Evolutionary conservation across 1,284 basidiomycete species (phyloP), one percentile per base, ranked within the genome.

Genomic region (Leccinum solheimii): DNA sequence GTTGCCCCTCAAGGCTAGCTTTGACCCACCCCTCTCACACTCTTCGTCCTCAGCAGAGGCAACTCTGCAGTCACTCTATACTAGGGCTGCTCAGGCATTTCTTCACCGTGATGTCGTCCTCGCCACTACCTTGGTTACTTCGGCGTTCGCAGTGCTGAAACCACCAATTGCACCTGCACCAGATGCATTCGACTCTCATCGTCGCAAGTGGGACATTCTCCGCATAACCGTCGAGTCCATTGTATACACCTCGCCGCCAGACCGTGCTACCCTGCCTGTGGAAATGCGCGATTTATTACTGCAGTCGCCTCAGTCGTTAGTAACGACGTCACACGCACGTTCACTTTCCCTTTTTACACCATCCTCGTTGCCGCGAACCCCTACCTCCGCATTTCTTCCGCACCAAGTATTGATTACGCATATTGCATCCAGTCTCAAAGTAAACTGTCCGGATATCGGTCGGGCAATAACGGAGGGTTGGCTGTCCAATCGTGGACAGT

Each of bases 161-260:
- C 79, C 87, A 3, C 87, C 87, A 4, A 58, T 68, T 11, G 63
- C 68, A 4, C 66, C 66, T 2, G 62, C 68, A 0, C 76, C 78
- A 32, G 85, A 87, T 68, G 60, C 75, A 13, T 77, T 89, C 4
- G 73, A 79, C 56, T 78, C 81, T 13, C 80, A 86, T 63, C 82
- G 90, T 16, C 79, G 86, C 57, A 92, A 91, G 77, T 93, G 91
- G 91, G 91, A 93, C 67, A 85, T 93, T 58, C 83, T 93, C 5
- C 82, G 91, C 23, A 87, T 93, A 66, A 92, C 90, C 1, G 81
- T 92, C 62, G 91, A 93, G 71, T 86, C 87, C 1, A 91, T 87
- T 0, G 75, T 90, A 32, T 90, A 87, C 69, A 74, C 82, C 7
- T 80, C 87, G 0, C 84, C 86, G 1, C 76, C 78, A 32, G 73